Evolutionary conservation across 768 basidiomycete species (phyloP), one percentile per base, ranked within the genome.

Genomic region (Agaricus blazei): DNA sequence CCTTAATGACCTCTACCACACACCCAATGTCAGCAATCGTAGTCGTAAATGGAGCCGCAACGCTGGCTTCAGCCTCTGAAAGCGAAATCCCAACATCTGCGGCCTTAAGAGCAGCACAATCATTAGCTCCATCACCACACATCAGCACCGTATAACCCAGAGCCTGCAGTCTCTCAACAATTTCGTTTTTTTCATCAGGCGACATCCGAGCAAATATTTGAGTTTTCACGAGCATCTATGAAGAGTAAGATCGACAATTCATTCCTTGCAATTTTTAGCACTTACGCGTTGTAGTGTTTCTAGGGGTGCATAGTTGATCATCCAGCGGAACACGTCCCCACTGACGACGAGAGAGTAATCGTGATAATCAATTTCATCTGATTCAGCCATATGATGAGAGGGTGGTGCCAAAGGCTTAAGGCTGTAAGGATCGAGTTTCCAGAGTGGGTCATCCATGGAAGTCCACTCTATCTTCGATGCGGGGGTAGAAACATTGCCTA

Each of bases 191-290:
- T 75, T 98, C 97, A 66, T 98, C 97, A 0, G 97, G 97, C 8
- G 97, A 99, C 97, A 99, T 98, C 24, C 97, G 84, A 8, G 97
- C 95, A 67, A 94, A 99, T 45, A 98, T 86, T 67, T 97, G 92
- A 1, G 95, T 85, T 69, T 96, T 96, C 31, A 98, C 90, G 19
- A 99, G 85, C 93, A 99, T 97, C 96, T 98, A 52, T 41, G 56
- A 11, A 24, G n/a, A 15, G 14, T 38, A 2, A 40, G 40, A n/a
- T 6, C 36, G 48, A 41, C 31, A 24, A 38, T 23, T 15, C 19
- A 1, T 44, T 31, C 36, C 15, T 31, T 48, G 2, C 1, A 23
- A 24, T 36, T 5, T 14, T 23, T 3, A 26, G 51, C 2, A 71
- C 87, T 58, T 67, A 96, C 95, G 50, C 95, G 80, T 63, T 98